Evolutionary conservation across 169 alveolate genomes (phyloP).

Genomic region (Hepatocystis sp.): DNA sequence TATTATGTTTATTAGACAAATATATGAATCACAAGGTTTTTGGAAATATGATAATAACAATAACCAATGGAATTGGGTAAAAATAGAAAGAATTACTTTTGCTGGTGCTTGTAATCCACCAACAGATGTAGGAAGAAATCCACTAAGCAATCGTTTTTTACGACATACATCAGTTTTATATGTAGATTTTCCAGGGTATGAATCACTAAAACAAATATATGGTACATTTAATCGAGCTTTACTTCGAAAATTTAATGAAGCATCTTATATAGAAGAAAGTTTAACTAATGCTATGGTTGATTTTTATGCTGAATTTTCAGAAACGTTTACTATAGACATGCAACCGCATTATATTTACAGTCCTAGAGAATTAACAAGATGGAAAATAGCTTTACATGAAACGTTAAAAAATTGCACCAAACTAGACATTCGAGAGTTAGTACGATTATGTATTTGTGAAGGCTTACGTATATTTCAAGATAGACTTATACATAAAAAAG

Average conservation of each 20-base stretch:
- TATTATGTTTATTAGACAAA: constrained; percentile 95
- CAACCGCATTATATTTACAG: constrained; percentile 98
- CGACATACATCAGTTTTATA: constrained; percentile 95
- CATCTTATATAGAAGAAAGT: constrained; percentile 88
- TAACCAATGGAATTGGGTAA: constrained; percentile 92
- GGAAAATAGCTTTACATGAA: constrained; percentile 95
- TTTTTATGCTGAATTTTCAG: constrained; percentile 93
- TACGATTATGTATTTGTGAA: constrained; percentile 95
- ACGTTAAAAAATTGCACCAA: constrained; percentile 80
- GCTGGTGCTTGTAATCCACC: constrained; percentile 99
- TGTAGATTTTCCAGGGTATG: constrained; percentile 99
- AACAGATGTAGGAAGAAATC: constrained; percentile 98
- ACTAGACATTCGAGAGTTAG: constrained; percentile 81
- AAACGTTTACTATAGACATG: constrained; percentile 95
- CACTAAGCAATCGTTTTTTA: constrained; percentile 95
- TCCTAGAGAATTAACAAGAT: constrained; percentile 98
- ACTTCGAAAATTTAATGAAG: constrained; percentile 90
- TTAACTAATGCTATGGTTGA: constrained; percentile 98
- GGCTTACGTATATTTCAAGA: constrained; percentile 97
- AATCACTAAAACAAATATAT: constrained; percentile 95
- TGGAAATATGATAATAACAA: constrained; percentile 93
- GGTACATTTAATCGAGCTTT: constrained; percentile 98
- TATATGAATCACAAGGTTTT: constrained; percentile 97
- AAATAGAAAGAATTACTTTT: constrained; percentile 96
- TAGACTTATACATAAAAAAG: constrained; percentile 94